Evolutionary conservation across 2,329 filamentous ascomycete species (phyloP), one percentile per base, ranked within the genome.

Genomic region (Aspergillus sp.): DNA sequence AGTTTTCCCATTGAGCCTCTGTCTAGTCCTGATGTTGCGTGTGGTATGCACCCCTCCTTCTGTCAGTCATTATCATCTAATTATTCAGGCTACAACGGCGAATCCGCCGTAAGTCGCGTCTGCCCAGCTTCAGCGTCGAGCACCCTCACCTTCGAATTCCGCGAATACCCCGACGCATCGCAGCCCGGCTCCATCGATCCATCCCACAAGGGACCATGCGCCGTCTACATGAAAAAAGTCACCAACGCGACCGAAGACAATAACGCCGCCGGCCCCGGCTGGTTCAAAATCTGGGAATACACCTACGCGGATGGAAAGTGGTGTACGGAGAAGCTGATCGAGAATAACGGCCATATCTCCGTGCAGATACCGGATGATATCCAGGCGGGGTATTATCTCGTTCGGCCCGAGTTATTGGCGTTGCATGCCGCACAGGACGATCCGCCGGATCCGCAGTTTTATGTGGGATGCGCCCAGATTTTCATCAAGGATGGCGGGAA

Each of bases 251-350:
- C 65, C 40, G 53, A 67, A 9, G 61, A 59, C 19, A 69, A 73
- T 50, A 63, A 76, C 9, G 80, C 80, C 39, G 68, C 74, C 26
- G 85, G 85, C 5, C 68, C 73, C 40, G 85, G 85, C 33, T 90
- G 86, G 86, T 86, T 90, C 75, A 89, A 89, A 74, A 78, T 90
- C 59, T 88, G 77, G 72, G 77, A 86, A 45, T 75, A 83, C 40
- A 83, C 82, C 37, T 87, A 85, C 65, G 74, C 86, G 54, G 60
- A 67, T 5, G 62, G 70, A 27, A 70, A 79, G 60, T 90, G 85
- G 84, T 88, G 86, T 65, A 84, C 82, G 3, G 79, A 87, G 58
- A 80, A 79, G 47, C 71, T 90, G 46, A 84, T 84, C 46, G 72
- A 68, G 42, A 81, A 81, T 64, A 73, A 81, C 19, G 85, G 85